phyloP scores from a whole-genome alignment of 139 green algal genomes.

The Pleodorina starrii region DNA sequence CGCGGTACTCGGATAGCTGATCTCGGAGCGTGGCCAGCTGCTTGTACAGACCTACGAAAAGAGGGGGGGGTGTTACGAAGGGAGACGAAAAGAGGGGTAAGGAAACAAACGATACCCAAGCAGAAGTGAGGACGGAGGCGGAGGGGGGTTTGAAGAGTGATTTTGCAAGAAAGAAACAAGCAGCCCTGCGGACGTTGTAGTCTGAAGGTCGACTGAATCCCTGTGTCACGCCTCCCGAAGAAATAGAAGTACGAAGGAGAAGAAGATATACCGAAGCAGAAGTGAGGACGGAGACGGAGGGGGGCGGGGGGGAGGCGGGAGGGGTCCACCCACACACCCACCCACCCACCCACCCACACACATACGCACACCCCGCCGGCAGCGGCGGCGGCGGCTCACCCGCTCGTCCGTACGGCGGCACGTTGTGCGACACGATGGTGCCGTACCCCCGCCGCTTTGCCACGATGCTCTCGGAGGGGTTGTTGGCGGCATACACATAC shows the following conservation, averaged over 20 bases:
- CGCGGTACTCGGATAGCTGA: slow-evolving; percentile 88
- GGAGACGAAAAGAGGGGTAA: too few relatives aligned
- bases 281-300: too few relatives aligned
- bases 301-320: not conserved
- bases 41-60: slow-evolving; percentile 94
- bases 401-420: slow-evolving; percentile 94
- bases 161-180: too few relatives aligned
- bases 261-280: too few relatives aligned
- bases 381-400: slow-evolving; percentile 25
- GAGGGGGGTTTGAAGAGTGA: too few relatives aligned
- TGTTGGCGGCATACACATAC: slow-evolving; percentile 95
- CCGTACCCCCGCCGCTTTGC: slow-evolving; percentile 97
- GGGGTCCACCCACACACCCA: not conserved
- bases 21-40: slow-evolving; percentile 88
- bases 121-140: too few relatives aligned
- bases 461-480: slow-evolving; percentile 94
- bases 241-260: too few relatives aligned
- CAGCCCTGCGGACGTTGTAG: too few relatives aligned
- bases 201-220: too few relatives aligned
- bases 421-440: slow-evolving; percentile 96
- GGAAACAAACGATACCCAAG: too few relatives aligned
- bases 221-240: too few relatives aligned
- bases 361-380: not conserved
- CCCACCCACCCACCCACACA: not conserved
- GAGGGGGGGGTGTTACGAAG: not conserved